Conservation (phyloP, 805 yeast species). For the Candida nitratophila region DNA sequence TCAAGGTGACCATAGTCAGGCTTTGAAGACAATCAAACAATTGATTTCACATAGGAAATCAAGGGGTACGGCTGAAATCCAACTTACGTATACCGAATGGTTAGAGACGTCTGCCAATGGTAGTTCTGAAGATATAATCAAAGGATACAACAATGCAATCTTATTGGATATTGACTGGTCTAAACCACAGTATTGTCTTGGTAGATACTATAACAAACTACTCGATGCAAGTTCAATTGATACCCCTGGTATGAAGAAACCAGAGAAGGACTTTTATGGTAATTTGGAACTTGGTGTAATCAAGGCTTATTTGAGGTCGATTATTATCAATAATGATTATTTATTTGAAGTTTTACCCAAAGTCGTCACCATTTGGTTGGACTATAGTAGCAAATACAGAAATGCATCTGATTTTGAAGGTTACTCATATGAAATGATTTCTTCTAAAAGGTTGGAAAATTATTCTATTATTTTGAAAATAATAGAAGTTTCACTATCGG, state of each 20-base stretch:
- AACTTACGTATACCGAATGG: constrained; percentile 82
- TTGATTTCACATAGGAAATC: constrained; percentile 19
- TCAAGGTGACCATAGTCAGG: constrained; percentile 81
- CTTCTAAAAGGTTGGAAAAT: constrained; percentile 26
- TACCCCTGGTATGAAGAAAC: constrained; percentile 20
- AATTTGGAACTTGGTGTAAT: constrained; percentile 50
- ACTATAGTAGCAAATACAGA: constrained; percentile 43
- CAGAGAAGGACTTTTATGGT: constrained; percentile 34
- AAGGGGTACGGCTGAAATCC: constrained; percentile 32
- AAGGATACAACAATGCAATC: constrained; percentile 58
- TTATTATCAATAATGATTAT: constrained; percentile 55
- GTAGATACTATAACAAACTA: constrained; percentile 70
- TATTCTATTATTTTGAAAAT: constrained; percentile 42
- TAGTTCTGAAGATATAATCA: constrained; percentile 63
- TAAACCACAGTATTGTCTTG: constrained; percentile 73
- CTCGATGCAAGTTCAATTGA: constrained; percentile 46
- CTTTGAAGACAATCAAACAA: constrained; percentile 56
- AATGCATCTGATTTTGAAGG: constrained; percentile 20
- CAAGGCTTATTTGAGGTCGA: constrained; percentile 48
- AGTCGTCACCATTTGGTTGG: constrained; percentile 87
- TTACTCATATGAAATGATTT: constrained; percentile 19
- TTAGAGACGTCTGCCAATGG: constrained; percentile 79
- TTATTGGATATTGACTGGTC: constrained; percentile 56
- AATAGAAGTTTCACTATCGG: constrained; percentile 31
- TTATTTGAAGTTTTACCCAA: constrained; percentile 84